Evolutionary conservation across 352 stramenopile genomes (phyloP).

Genomic region (Pythium catenulatum): DNA sequence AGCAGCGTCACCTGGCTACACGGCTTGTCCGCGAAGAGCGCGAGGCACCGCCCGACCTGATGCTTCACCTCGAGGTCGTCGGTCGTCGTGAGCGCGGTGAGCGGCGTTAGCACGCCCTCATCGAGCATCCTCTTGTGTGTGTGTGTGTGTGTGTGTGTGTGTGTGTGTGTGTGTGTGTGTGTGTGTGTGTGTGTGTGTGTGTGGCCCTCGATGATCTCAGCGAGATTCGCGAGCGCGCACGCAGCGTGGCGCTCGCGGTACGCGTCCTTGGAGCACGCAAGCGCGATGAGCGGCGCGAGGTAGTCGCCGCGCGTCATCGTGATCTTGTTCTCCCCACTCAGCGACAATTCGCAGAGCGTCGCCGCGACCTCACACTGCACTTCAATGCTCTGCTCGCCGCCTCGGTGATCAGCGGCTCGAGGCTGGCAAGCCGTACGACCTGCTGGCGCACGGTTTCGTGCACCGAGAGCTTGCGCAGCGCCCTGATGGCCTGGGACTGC

Average conservation of each 20-base stretch:
- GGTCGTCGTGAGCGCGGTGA: constrained; percentile 91
- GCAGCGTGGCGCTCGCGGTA: constrained; percentile 96
- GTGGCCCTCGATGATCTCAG: constrained; percentile 96
- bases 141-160: too few relatives aligned
- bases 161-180: too few relatives aligned
- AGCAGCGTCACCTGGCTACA: constrained; percentile 94
- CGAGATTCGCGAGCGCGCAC: constrained; percentile 96
- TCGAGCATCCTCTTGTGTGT: constrained; percentile 97
- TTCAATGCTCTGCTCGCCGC: constrained; percentile 95
- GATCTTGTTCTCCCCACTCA: constrained; percentile 98
- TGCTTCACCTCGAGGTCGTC: constrained; percentile 94
- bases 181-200: too few relatives aligned
- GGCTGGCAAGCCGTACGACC: constrained; percentile 93
- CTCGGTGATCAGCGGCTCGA: constrained; percentile 97
- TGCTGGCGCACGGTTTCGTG: constrained; percentile 94
- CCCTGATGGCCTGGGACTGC: constrained; percentile 97
- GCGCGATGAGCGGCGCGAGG: constrained; percentile 93
- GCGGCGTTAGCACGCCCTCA: constrained; percentile 93
- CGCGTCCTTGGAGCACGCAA: constrained; percentile 92
- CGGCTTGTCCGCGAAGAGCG: constrained; percentile 96
- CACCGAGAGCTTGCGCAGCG: constrained; percentile 95
- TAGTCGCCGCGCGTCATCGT: constrained; percentile 96
- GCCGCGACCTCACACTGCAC: constrained; percentile 96
- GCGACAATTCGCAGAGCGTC: constrained; percentile 96
- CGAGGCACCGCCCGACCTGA: constrained; percentile 95